Conservation (phyloP, 352 stramenopile genomes). For the Lagenidium sp. region DNA sequence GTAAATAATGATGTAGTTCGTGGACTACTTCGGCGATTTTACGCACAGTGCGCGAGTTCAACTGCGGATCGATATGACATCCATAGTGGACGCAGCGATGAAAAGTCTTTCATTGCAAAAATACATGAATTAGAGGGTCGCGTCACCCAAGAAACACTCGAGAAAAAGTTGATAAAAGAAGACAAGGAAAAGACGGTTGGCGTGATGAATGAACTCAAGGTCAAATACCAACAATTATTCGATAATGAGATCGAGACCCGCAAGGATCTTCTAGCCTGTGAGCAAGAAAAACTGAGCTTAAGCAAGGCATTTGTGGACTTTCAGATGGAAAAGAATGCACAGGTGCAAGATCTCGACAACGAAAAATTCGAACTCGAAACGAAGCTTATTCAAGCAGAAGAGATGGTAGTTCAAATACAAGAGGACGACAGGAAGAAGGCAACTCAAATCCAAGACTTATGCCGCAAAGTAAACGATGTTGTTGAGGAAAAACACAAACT, state of each 20-base stretch:
- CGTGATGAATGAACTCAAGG: constrained; percentile 32
- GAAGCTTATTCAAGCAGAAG: constrained; percentile 48
- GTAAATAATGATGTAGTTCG: constrained; percentile 51
- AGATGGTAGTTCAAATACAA: constrained; percentile 57
- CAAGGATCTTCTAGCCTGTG: constrained; percentile 43
- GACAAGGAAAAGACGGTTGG: constrained; percentile 35
- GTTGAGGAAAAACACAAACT: constrained; percentile 30
- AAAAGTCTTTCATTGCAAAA: constrained; percentile 16
- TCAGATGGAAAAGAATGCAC: constrained; percentile 34
- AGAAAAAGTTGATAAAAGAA: constrained; percentile 34
- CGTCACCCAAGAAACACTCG: constrained; percentile 22
- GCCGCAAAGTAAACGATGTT: constrained; percentile 43
- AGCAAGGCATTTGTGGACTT: constrained; percentile 63
- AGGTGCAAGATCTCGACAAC: constrained; percentile 34
- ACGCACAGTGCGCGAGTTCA: constrained; percentile 2
- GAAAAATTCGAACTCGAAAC: constrained; percentile 59
- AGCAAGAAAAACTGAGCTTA: constrained; percentile 59
- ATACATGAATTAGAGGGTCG: constrained; percentile 34
- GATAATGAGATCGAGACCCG: constrained; percentile 48
- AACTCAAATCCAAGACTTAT: constrained; percentile 42
- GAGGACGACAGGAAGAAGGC: constrained; percentile 44
- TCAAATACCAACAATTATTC: constrained; percentile 52
- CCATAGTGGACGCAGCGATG: too few relatives aligned
- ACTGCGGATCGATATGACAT: not conserved
- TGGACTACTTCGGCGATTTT: constrained; percentile 24